Evolutionary conservation across 257 asterid species (phyloP).

Genomic region (Linaria vulgaris): DNA sequence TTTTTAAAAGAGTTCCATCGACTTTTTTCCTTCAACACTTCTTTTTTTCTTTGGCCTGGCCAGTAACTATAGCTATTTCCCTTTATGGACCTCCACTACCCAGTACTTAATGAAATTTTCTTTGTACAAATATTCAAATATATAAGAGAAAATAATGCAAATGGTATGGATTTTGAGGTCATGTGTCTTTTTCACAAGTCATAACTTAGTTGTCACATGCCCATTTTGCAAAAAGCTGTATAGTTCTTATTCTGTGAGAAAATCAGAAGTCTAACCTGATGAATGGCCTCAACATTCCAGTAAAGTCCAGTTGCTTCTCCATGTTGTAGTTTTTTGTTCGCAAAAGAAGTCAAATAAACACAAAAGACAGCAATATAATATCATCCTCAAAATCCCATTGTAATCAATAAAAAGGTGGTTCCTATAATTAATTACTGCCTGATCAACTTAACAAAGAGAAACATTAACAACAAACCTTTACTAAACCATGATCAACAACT

Average conservation of each 20-base stretch:
- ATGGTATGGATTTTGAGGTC: not conserved
- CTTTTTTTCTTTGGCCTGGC: not conserved
- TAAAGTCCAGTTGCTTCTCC: no score
- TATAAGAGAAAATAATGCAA: not conserved
- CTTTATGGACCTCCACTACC: slow-evolving; percentile 31
- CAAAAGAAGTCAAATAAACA: no score
- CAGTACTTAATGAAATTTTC: slow-evolving; percentile 12
- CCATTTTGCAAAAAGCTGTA: not conserved
- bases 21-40: slow-evolving; percentile 14
- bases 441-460: no score
- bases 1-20: slow-evolving; percentile 10
- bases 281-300: no score
- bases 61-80: slow-evolving; percentile 13
- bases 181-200: no score
- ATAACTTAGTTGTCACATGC: not conserved
- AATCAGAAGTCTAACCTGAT: not conserved
- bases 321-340: no score
- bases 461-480: no score
- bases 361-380: not conserved
- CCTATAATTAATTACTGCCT: no score
- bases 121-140: not conserved
- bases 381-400: not conserved
- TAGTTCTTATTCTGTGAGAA: not conserved
- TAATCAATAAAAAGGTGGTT: not conserved
- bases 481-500: no score